Conservation (phyloP, 805 yeast species). For the Yamadazyma nakazawae region DNA sequence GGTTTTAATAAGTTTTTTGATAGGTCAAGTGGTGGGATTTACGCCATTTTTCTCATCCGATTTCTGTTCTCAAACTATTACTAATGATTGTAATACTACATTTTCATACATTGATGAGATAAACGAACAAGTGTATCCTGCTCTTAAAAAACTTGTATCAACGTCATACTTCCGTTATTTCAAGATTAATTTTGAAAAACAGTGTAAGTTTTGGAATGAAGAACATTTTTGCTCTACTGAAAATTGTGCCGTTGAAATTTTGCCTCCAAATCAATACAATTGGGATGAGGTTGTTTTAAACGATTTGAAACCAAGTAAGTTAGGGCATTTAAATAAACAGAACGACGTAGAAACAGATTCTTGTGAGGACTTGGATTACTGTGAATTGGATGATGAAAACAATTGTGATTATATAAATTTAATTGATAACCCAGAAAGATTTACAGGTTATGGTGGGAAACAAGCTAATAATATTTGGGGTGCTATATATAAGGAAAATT, state of each 20-base stretch:
- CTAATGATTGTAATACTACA: constrained; percentile 44
- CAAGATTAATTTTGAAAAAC: constrained; percentile 75
- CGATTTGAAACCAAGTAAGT: constrained; percentile 10
- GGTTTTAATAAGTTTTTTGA: background rate
- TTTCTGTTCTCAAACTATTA: constrained; percentile 43
- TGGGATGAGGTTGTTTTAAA: constrained; percentile 28
- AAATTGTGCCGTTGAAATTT: constrained; percentile 84
- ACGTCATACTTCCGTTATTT: constrained; percentile 87
- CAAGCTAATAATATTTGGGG: constrained; percentile 92
- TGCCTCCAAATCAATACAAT: constrained; percentile 61
- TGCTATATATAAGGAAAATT: constrained; percentile 87
- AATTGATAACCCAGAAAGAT: constrained; percentile 88
- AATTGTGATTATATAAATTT: constrained; percentile 82
- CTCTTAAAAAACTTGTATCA: constrained; percentile 54
- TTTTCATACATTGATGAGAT: constrained; percentile 40
- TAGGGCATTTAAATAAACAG: constrained; percentile 1
- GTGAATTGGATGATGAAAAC: constrained; percentile 62
- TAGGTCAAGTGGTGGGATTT: constrained; percentile 13
- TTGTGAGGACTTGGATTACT: constrained; percentile 58
- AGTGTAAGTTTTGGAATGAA: constrained; percentile 85
- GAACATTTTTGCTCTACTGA: constrained; percentile 81
- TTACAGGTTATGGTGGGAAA: constrained; percentile 93
- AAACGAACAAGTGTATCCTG: constrained; percentile 40
- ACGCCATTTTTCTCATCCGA: constrained; percentile 43
- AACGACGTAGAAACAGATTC: constrained; percentile 4